Percentiles rank a stretch among this genome's conserved stretches.
Evolutionary conservation across 495 filamentous ascomycete genomes (phyloP).

Genomic region (Apodospora peruviana): DNA sequence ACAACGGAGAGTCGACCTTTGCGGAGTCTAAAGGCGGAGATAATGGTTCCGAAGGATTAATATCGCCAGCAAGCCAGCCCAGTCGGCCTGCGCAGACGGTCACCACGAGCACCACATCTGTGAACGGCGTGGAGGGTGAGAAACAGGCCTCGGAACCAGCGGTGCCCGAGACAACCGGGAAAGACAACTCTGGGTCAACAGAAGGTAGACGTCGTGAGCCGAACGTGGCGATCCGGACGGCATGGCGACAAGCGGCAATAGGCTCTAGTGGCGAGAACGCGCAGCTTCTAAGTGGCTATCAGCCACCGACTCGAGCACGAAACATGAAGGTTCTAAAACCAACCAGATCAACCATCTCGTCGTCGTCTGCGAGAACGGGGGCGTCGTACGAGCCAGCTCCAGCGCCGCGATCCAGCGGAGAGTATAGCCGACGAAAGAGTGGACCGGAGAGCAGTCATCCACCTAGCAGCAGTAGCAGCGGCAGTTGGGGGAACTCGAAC

Average conservation of each 20-base stretch:
- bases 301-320: slow-evolving; percentile 50
- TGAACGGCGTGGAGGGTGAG: slow-evolving; percentile 36
- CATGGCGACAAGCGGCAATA: slow-evolving; percentile 60
- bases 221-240: slow-evolving; percentile 54
- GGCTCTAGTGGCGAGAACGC: slow-evolving; percentile 23
- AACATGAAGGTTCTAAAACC: slow-evolving; percentile 78
- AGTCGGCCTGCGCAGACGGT: slow-evolving; percentile 28
- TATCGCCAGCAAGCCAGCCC: slow-evolving; percentile 26
- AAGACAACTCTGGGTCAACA: slow-evolving; percentile 22
- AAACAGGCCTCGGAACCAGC: slow-evolving; percentile 21
- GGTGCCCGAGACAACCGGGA: slow-evolving; percentile 20
- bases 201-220: slow-evolving; percentile 38
- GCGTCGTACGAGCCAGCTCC: slow-evolving; percentile 40
- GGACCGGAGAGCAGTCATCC: slow-evolving; percentile 21
- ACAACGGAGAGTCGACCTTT: slow-evolving; percentile 13
- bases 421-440: slow-evolving; percentile 34
- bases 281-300: slow-evolving; percentile 49
- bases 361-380: slow-evolving; percentile 38
- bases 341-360: slow-evolving; percentile 46
- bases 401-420: slow-evolving; percentile 27
- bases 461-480: slow-evolving; percentile 23
- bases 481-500: slow-evolving; percentile 30
- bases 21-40: slow-evolving; percentile 11
- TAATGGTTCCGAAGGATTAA: slow-evolving; percentile 14
- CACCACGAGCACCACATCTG: slow-evolving; percentile 28